Percentiles rank a stretch among this genome's conserved stretches.
phyloP scores from a whole-genome alignment of 1,139 yeast species.

The Protomyces inundatus region DNA sequence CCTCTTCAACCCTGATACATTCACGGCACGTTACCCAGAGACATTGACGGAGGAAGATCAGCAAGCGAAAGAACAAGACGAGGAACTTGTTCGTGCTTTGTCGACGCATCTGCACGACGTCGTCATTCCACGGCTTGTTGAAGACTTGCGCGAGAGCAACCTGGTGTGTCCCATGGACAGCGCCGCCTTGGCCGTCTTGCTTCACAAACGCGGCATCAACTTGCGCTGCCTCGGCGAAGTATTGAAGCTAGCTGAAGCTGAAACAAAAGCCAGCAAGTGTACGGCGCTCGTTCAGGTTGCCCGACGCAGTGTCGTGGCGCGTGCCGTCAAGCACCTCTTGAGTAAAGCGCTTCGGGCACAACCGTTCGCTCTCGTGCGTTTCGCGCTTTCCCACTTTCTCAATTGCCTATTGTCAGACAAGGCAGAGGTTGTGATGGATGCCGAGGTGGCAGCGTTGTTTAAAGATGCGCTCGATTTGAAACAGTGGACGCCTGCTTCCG shows the following conservation, averaged over 20 bases:
- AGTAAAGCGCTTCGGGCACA: constrained; percentile 47
- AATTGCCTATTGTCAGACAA: constrained; percentile 64
- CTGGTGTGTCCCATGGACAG: constrained; percentile 76
- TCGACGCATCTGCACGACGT: constrained; percentile 57
- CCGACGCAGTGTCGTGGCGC: constrained; percentile 66
- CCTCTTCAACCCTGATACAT: constrained; percentile 76
- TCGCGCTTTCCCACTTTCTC: constrained; percentile 64
- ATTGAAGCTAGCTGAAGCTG: constrained; percentile 35
- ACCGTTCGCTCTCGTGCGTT: constrained; percentile 55
- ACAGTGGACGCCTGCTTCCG: constrained; percentile 45
- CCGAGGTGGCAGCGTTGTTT: constrained; percentile 35
- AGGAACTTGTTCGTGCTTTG: constrained; percentile 61
- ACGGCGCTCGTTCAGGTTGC: constrained; percentile 46
- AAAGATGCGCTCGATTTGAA: constrained; percentile 41
- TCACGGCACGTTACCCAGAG: constrained; percentile 40
- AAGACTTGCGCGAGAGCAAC: constrained; percentile 48
- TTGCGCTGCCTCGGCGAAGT: constrained; percentile 72
- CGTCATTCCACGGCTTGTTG: constrained; percentile 61
- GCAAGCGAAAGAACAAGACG: constrained; percentile 46
- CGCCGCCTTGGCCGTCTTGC: constrained; percentile 55
- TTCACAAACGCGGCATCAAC: constrained; percentile 83
- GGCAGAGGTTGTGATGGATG: constrained; percentile 45
- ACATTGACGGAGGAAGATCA: constrained; percentile 39
- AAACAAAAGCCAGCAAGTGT: constrained; percentile 37
- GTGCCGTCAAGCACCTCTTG: constrained; percentile 72